These are phyloP conservation scores for Emmonsiellopsis sp. DNA, from an alignment of 2,329 filamentous ascomycete genomes.

Conservation along the genomic window DNA sequence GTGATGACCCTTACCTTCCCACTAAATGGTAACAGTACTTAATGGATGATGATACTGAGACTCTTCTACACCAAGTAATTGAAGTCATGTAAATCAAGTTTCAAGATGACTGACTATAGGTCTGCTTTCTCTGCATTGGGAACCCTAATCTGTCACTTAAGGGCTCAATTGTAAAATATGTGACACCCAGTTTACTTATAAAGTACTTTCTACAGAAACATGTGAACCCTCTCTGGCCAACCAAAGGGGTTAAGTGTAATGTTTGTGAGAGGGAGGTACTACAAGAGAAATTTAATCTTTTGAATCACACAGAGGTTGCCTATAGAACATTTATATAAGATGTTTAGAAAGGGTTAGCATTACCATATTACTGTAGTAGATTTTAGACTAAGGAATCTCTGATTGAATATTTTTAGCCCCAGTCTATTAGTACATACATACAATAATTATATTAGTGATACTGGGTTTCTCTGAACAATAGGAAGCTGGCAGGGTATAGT, in stretches of 20 bases:
- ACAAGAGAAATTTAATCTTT: conserved; percentile 12
- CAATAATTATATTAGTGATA: no score
- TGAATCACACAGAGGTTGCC: conserved; percentile 14
- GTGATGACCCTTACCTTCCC: conserved; percentile 47
- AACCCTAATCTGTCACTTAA: conserved; percentile 4
- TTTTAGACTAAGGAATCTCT: no score
- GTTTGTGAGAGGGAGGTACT: conserved; percentile 11
- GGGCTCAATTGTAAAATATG: conserved; percentile 7
- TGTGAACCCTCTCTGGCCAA: conserved; percentile 13
- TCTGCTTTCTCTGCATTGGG: conserved; percentile 13
- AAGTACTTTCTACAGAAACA: conserved; percentile 14
- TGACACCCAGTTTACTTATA: conserved; percentile 11
- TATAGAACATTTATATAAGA: no score
- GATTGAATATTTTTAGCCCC: no score
- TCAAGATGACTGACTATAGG: conserved; percentile 5
- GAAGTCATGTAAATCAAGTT: conserved; percentile 10
- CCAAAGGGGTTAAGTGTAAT: conserved; percentile 12
- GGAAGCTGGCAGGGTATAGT: no score
- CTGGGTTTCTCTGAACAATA: no score
- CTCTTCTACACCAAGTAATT: conserved; percentile 10
- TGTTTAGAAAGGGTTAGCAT: no score
- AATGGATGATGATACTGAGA: conserved; percentile 9
- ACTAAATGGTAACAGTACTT: conserved; percentile 17
- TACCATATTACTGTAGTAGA: no score
- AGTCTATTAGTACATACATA: no score